Conservation (phyloP, 441 rosid genomes). For the Bocquillonia castaneifolia region DNA sequence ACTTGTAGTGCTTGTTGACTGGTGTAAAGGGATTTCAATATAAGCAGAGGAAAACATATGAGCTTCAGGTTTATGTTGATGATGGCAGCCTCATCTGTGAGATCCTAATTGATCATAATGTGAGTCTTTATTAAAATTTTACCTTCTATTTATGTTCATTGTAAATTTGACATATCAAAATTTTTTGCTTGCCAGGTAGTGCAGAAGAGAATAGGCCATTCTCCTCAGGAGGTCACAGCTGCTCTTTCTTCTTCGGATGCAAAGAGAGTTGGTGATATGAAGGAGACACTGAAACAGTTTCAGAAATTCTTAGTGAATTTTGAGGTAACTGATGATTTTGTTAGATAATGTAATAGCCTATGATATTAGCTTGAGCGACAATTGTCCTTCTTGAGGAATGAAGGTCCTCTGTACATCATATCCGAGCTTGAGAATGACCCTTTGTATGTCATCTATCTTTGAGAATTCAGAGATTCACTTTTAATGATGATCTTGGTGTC, state of each 20-base stretch:
- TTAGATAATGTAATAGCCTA: conserved; percentile 9
- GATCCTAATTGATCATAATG: conserved; percentile 71
- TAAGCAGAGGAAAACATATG: conserved; percentile 55
- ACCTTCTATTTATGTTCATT: conserved; percentile 11
- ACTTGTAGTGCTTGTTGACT: conserved; percentile 76
- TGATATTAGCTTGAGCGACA: no score
- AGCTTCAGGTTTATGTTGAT: conserved; percentile 72
- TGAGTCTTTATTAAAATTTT: conserved; percentile 33
- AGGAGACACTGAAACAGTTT: conserved; percentile 60
- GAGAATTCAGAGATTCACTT: no score
- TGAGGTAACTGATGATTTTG: conserved; percentile 46
- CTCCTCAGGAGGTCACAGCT: conserved; percentile 70
- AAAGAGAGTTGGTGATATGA: conserved; percentile 41
- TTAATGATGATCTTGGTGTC: neutral
- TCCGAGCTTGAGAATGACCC: no score
- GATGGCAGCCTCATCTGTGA: conserved; percentile 96
- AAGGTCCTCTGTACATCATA: no score
- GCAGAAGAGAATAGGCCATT: conserved; percentile 61
- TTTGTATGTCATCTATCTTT: no score
- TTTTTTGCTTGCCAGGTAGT: conserved; percentile 52
- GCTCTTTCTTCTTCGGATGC: conserved; percentile 69
- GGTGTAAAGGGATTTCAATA: conserved; percentile 79
- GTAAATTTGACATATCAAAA: conserved; percentile 17
- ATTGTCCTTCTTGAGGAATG: no score
- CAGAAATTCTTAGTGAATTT: conserved; percentile 65